Percentiles rank a stretch among this genome's conserved stretches.
These are phyloP conservation scores for Pistacia integerrima DNA, from an alignment of 345 rosid species.

Conservation along the genomic window DNA sequence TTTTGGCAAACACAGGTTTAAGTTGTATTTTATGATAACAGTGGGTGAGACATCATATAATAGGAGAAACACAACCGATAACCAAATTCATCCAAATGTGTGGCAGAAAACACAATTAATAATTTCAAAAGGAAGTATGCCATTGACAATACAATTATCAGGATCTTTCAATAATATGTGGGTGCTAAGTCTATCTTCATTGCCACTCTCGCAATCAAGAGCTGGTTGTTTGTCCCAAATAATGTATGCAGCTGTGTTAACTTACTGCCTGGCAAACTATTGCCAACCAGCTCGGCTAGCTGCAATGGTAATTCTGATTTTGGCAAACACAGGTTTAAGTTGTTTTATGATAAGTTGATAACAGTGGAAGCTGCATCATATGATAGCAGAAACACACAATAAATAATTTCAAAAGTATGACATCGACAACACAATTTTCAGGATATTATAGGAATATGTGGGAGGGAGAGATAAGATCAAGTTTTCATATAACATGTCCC, in stretches of 20 bases:
- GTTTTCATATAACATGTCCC: background rate
- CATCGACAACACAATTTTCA: background rate
- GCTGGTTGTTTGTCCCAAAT: slow-evolving; percentile 63
- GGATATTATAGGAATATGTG: background rate
- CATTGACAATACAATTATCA: no score
- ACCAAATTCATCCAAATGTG: slow-evolving; percentile 22
- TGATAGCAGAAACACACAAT: background rate
- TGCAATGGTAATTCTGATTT: background rate
- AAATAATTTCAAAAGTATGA: background rate
- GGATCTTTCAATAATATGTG: slow-evolving; percentile 25
- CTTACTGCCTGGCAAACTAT: slow-evolving; percentile 74
- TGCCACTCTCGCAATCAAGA: slow-evolving; percentile 65
- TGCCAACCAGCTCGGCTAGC: slow-evolving; percentile 96
- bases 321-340: no score
- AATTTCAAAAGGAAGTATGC: no score
- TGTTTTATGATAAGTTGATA: background rate
- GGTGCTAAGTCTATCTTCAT: slow-evolving; percentile 59
- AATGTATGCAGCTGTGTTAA: slow-evolving; percentile 70
- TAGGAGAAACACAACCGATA: slow-evolving; percentile 23
- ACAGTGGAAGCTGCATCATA: background rate
- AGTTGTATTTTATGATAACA: no score
- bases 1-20: no score
- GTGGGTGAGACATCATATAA: no score
- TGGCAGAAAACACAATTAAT: slow-evolving; percentile 17
- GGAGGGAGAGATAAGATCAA: no score